Base-by-base conservation (phyloP, 2,329 filamentous ascomycete species). In the Raffaelea arxii region DNA sequence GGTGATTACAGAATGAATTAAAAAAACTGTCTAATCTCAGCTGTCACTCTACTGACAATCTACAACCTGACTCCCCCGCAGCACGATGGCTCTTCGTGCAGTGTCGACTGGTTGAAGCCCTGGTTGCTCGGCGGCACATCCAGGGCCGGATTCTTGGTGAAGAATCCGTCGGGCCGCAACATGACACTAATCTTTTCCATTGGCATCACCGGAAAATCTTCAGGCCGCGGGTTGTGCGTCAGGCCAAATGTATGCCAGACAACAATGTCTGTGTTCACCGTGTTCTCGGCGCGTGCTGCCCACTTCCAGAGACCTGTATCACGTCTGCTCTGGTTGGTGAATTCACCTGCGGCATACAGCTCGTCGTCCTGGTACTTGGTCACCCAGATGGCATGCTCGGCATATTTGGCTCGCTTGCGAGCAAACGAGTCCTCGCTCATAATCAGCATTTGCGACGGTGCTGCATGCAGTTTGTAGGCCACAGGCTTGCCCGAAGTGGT, bases 121-220 rank as follows among this genome's bases (percentile, higher is more conserved):
- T 52, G 51, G 23, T 16, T 49, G 19, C 44, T 46, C 40, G 39
- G 27, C 3, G 45, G 38, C n/a, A 53, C 51, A 9, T 53, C 51
- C n/a, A 50, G 25, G 2, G 49, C 44, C 16, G 51, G 51, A 19
- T 53, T 51, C 21, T 22, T 18, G 1, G 30, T 32, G 25, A 53
- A 50, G 36, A 53, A 53, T 23, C 48, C 46, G 32, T 41, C 41
- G 1, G 51, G 49, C 46, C 49, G 46, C 16, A 53, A 41, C 6
- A 38, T 35, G 2, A 53, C 47, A 16, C 35, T 30, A n/a, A 53
- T 46, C n/a, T 44, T 49, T n/a, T 52, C 48, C 5, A 82, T 76
- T 0, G 78, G 80, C 81, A 84, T 84, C 5, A 83, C 76, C 0
- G 78, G 80, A 66, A 80, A 84, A 27, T n/a, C 22, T 4, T 43